A percentile compares a stretch with the other conserved stretches of the same genome.
These are phyloP conservation scores for Cladosporium sp. DNA, from an alignment of 2,329 filamentous ascomycete species.

Conservation along the genomic window DNA sequence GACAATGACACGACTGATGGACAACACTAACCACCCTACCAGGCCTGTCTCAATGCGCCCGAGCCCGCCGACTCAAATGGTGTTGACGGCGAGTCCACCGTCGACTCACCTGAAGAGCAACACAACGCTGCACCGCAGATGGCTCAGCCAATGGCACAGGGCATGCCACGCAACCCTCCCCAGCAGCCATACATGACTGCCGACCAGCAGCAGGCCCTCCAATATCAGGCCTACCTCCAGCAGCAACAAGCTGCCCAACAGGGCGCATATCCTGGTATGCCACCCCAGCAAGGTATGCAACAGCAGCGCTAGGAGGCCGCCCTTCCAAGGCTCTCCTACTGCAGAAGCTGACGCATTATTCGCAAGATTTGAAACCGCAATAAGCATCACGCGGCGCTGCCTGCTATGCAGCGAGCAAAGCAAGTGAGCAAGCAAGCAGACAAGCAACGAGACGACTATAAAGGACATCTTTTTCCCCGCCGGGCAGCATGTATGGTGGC, in stretches of 20 bases:
- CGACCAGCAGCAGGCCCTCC: slow-evolving; percentile 36
- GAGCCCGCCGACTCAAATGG: slow-evolving; percentile 74
- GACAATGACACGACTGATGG: slow-evolving; percentile 1
- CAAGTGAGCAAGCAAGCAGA: not conserved
- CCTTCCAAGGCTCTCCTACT: slow-evolving; percentile 12
- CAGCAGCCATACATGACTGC: slow-evolving; percentile 34
- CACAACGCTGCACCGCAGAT: slow-evolving; percentile 50
- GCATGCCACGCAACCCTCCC: slow-evolving; percentile 26
- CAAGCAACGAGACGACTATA: slow-evolving; percentile 7
- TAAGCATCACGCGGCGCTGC: slow-evolving; percentile 5
- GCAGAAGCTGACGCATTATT: slow-evolving; percentile 13
- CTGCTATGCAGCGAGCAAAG: not conserved
- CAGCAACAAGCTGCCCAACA: slow-evolving; percentile 34
- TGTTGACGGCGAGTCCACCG: slow-evolving; percentile 49
- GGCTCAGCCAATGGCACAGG: slow-evolving; percentile 30
- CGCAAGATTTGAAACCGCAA: slow-evolving; percentile 12
- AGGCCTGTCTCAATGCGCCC: slow-evolving; percentile 96
- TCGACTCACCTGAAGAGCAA: slow-evolving; percentile 90
- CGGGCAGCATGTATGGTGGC: not conserved
- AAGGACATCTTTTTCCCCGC: slow-evolving; percentile 2
- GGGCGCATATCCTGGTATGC: slow-evolving; percentile 33
- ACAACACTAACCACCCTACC: slow-evolving; percentile 18
- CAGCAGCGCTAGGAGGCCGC: slow-evolving; percentile 24
- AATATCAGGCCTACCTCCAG: slow-evolving; percentile 38
- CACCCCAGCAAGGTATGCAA: slow-evolving; percentile 33